Evolutionary conservation across 495 filamentous ascomycete species (phyloP).

Genomic region (Aspergillus leporis): DNA sequence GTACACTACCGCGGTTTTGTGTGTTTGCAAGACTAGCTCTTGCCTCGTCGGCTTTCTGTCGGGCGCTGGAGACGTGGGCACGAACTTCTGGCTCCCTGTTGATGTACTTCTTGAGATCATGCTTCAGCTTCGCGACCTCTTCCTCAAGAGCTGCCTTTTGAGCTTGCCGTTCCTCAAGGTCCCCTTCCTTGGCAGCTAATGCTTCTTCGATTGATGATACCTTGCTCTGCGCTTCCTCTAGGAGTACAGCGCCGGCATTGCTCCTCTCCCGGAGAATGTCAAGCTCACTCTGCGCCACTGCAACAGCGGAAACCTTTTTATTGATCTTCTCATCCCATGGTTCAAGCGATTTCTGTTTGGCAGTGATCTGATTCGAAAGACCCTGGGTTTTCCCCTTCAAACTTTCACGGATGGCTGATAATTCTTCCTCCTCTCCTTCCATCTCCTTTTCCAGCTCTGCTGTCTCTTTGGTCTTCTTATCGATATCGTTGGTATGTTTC

Average conservation of each 20-base stretch:
- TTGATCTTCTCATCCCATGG: slow-evolving; percentile 98
- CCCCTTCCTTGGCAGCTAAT: slow-evolving; percentile 65
- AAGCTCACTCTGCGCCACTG: slow-evolving; percentile 91
- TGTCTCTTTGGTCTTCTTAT: slow-evolving; percentile 70
- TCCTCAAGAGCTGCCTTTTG: slow-evolving; percentile 72
- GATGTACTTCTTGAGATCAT: slow-evolving; percentile 68
- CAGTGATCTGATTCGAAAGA: slow-evolving; percentile 86
- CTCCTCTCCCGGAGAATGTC: slow-evolving; percentile 86
- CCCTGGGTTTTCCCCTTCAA: slow-evolving; percentile 94
- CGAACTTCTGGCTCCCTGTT: slow-evolving; percentile 79
- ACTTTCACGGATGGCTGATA: slow-evolving; percentile 73
- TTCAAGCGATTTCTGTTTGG: slow-evolving; percentile 91
- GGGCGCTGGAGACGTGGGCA: slow-evolving; percentile 76
- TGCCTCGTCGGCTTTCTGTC: slow-evolving; percentile 95
- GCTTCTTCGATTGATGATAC: slow-evolving; percentile 70
- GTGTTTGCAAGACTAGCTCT: slow-evolving; percentile 82
- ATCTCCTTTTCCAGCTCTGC: slow-evolving; percentile 70
- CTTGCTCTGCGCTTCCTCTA: slow-evolving; percentile 83
- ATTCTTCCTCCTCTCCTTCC: slow-evolving; percentile 76
- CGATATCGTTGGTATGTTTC: slow-evolving; percentile 74
- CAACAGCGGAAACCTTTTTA: slow-evolving; percentile 87
- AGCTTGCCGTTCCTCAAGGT: slow-evolving; percentile 73
- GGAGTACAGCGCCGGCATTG: slow-evolving; percentile 78
- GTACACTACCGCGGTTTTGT: slow-evolving; percentile 89
- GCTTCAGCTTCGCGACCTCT: slow-evolving; percentile 67